Conservation (phyloP, 73 alveolate genomes). For the Tetrahymena malaccensis region DNA sequence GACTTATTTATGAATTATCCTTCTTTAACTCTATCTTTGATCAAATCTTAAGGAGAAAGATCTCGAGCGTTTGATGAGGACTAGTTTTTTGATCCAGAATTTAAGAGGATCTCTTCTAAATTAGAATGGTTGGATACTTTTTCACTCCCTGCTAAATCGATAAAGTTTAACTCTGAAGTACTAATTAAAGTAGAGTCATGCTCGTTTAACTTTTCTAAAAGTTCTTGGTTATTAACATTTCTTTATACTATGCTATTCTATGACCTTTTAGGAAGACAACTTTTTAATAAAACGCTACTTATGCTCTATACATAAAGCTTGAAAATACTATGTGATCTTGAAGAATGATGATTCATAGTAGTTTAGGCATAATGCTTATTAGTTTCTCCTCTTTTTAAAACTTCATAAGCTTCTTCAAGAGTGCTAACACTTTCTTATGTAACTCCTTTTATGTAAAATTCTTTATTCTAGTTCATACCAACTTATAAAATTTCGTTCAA, state of each 20-base stretch:
- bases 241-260: not conserved
- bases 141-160: slow-evolving; percentile 43
- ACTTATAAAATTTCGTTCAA: slow-evolving; percentile 29
- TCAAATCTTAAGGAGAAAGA: slow-evolving; percentile 7
- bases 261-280: not conserved
- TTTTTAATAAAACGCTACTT: slow-evolving; percentile 4
- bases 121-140: slow-evolving; percentile 60
- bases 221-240: not conserved
- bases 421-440: slow-evolving; percentile 52
- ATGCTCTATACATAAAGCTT: slow-evolving; percentile 50
- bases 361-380: slow-evolving; percentile 71
- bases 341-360: slow-evolving; percentile 64
- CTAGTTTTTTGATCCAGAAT: not conserved
- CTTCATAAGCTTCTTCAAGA: slow-evolving; percentile 43
- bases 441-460: slow-evolving; percentile 68
- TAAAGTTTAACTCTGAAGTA: slow-evolving; percentile 45
- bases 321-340: slow-evolving; percentile 68
- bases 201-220: not conserved
- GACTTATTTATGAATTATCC: slow-evolving; percentile 54
- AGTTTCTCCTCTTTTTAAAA: slow-evolving; percentile 55
- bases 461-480: slow-evolving; percentile 61
- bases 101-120: slow-evolving; percentile 43
- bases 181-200: slow-evolving; percentile 43
- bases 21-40: slow-evolving; percentile 47
- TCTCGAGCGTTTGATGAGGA: not conserved